Conservation (phyloP, 352 stramenopile species). For the Globisporangium heterothallicum region DNA sequence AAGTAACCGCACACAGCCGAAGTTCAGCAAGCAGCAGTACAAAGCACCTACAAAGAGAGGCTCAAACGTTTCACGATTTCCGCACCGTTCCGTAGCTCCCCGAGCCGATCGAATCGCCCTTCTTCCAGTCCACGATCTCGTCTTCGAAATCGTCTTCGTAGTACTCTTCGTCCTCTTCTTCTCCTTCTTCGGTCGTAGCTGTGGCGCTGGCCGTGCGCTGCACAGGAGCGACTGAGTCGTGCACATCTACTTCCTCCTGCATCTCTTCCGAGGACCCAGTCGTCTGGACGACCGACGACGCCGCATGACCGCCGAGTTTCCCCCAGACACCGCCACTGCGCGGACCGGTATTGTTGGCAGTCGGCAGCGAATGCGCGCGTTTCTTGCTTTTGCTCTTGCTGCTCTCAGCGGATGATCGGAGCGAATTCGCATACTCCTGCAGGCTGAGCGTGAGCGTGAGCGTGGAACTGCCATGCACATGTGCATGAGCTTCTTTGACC, state of each 20-base stretch:
- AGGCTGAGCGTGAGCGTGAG: slow-evolving; percentile 15
- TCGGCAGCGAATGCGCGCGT: slow-evolving; percentile 15
- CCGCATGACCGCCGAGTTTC: slow-evolving; percentile 1
- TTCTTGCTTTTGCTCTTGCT: slow-evolving; percentile 1
- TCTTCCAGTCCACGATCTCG: slow-evolving; percentile 53
- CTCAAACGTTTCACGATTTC: too few species aligned
- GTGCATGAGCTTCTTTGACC: slow-evolving; percentile 1
- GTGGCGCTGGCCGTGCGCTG: not conserved
- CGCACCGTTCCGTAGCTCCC: slow-evolving; percentile 60
- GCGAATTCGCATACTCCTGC: slow-evolving; percentile 6
- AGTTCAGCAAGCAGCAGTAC: too few species aligned
- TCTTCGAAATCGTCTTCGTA: slow-evolving; percentile 44
- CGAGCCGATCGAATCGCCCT: slow-evolving; percentile 47
- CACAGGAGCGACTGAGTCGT: not conserved
- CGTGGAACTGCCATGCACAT: slow-evolving; percentile 7
- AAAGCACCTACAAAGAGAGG: too few species aligned
- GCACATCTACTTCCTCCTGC: slow-evolving; percentile 3
- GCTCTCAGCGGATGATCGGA: not conserved
- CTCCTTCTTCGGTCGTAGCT: not conserved
- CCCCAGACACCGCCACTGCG: not conserved
- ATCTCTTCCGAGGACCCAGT: slow-evolving; percentile 8
- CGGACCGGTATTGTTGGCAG: slow-evolving; percentile 2
- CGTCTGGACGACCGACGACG: not conserved
- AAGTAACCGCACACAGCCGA: too few species aligned
- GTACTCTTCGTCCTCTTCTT: slow-evolving; percentile 13